Evolutionary conservation across 73 alveolate species (phyloP), one percentile per base, ranked within the genome.

Genomic region (Uronychia setigera): DNA sequence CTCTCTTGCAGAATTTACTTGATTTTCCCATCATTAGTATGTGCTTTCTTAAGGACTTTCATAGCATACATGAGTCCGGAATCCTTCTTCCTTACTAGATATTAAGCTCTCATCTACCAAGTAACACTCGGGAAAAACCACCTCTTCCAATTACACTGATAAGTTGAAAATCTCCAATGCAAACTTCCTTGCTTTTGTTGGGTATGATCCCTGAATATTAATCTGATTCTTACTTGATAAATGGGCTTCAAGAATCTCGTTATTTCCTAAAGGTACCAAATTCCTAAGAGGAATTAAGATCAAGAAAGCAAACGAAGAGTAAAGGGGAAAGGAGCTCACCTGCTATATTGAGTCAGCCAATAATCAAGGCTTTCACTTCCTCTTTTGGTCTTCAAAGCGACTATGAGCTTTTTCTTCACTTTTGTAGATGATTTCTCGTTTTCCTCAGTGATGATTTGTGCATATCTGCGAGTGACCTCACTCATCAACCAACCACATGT

Each of bases 121-220:
- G 33, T 1, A 59, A 57, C 1, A 88, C 94, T 28, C 30, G 75
- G 0, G 91, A 88, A 84, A 81, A 88, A 1, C 91, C 84, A 0
- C 94, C 94, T 32, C 83, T 82, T 30, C 94, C 94, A 32, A 88
- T 88, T 19, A 88, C 85, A 35, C 83, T 88, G 26, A 88, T 58
- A 26, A 83, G 31, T n/a, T 88, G 59, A 32, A 90, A 90, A 33
- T 88, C 91, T n/a, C 74, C 85, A 26, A 80, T 83, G 59, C 79
- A 29, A 19, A 83, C 90, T 11, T 79, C 90, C 34, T 76, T 83
- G 29, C 30, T 75, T 26, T 83, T 83, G 35, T 83, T 83, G 5
- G 30, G 33, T 0, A 83, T 28, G 77, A 83, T 83, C 29, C 35
- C 76, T 74, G 90, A 27, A 32, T 60, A n/a, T n/a, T n/a, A 11